Percentiles rank a stretch among this genome's conserved stretches.
Conservation (phyloP, 2,329 filamentous ascomycete genomes). For the Hypoxylon sp. region DNA sequence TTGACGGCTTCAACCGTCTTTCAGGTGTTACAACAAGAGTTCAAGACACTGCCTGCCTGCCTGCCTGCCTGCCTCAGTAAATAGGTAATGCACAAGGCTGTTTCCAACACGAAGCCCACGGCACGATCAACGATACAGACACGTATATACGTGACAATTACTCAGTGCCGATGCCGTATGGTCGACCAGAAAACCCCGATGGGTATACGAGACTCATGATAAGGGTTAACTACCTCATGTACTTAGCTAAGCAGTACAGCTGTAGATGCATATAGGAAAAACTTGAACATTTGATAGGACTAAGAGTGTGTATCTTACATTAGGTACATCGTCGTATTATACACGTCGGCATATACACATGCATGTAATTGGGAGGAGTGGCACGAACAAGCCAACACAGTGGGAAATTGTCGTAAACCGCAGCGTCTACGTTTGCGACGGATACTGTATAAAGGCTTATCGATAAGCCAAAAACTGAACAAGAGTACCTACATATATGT, state of each 20-base stretch:
- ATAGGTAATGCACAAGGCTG: neutral
- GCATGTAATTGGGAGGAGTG: too few species aligned
- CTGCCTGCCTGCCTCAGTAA: neutral
- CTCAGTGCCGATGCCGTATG: neutral
- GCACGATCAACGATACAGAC: neutral
- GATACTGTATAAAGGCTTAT: neutral
- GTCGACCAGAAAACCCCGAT: neutral
- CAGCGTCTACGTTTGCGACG: neutral
- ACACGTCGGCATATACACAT: too few species aligned
- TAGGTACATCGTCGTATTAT: neutral
- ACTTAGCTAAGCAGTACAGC: too few species aligned
- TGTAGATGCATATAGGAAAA: too few species aligned
- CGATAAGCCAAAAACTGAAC: conserved; percentile 1
- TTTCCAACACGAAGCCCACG: neutral
- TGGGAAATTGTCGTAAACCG: neutral
- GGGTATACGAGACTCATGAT: neutral
- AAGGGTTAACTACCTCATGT: neutral
- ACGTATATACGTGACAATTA: neutral
- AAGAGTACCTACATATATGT: too few species aligned
- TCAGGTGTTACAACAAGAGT: neutral
- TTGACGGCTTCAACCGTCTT: conserved; percentile 25
- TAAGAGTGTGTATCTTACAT: neutral
- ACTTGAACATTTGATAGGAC: neutral
- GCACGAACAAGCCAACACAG: neutral
- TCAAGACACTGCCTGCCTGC: neutral